These are phyloP conservation scores for Russula olivacea DNA, from an alignment of 768 basidiomycete species.

Conservation along the genomic window DNA sequence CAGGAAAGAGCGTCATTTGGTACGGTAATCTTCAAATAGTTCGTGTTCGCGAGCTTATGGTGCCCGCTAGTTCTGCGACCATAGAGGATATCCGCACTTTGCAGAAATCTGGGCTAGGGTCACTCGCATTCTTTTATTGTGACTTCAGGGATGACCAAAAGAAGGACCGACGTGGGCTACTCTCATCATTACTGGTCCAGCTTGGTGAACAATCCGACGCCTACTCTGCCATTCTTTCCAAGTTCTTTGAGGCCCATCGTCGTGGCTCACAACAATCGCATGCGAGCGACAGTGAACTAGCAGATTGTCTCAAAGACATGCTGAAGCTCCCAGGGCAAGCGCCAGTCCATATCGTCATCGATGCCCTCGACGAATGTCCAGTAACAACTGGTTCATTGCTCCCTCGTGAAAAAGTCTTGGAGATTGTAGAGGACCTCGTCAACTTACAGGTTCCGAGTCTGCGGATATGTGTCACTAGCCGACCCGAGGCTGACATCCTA, in stretches of 20 bases:
- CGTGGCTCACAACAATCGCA: background rate
- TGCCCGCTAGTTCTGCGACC: background rate
- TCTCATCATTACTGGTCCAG: constrained; percentile 2
- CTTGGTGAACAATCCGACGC: background rate
- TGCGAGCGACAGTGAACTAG: background rate
- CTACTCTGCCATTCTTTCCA: background rate
- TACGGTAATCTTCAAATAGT: background rate
- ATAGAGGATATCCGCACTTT: background rate
- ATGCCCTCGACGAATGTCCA: constrained; percentile 10
- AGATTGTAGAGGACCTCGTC: background rate
- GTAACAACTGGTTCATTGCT: background rate
- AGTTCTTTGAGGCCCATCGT: background rate
- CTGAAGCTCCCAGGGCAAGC: background rate
- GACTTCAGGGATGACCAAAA: constrained; percentile 8
- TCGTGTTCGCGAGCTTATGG: background rate
- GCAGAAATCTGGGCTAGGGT: background rate
- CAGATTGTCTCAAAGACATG: background rate
- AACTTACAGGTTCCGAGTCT: background rate
- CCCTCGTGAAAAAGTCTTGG: background rate
- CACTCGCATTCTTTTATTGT: constrained; percentile 5
- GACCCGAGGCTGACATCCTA: constrained; percentile 4
- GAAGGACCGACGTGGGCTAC: background rate
- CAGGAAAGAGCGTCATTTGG: constrained; percentile 4
- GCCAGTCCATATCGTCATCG: background rate
- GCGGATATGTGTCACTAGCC: constrained; percentile 1